A percentile compares a stretch with the other conserved stretches of the same genome.
phyloP scores from a whole-genome alignment of 805 yeast species.

The Candida insectalens region DNA sequence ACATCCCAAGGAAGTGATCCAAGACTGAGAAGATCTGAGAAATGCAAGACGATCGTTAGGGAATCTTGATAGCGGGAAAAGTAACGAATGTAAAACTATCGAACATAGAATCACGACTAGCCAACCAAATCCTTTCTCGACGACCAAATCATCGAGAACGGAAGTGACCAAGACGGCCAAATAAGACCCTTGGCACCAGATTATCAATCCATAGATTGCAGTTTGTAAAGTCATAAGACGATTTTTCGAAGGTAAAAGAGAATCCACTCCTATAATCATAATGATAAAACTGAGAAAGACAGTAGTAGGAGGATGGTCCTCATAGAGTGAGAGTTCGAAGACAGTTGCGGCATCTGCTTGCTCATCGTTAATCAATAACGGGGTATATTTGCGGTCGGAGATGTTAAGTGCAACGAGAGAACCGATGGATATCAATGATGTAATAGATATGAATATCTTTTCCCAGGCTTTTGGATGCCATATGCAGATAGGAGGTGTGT shows the following conservation, averaged over 20 bases:
- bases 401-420: neutral
- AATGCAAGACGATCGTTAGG: neutral
- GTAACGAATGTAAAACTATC: slow-evolving; percentile 1
- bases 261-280: neutral
- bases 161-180: neutral
- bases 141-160: slow-evolving; percentile 1
- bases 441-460: neutral
- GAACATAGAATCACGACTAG: slow-evolving; percentile 2
- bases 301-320: slow-evolving; percentile 2
- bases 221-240: neutral
- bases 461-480: neutral
- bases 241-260: neutral
- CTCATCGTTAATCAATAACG: neutral
- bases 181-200: slow-evolving; percentile 2
- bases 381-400: neutral
- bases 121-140: slow-evolving; percentile 2
- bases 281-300: slow-evolving; percentile 2
- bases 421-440: neutral
- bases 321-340: neutral
- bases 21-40: slow-evolving; percentile 9
- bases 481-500: too few species aligned
- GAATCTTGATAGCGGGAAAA: neutral
- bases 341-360: neutral
- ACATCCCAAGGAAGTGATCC: slow-evolving; percentile 15
- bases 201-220: neutral